phyloP scores from a whole-genome alignment of 2,329 filamentous ascomycete species.

The Dothidotthia symphoricarpi region DNA sequence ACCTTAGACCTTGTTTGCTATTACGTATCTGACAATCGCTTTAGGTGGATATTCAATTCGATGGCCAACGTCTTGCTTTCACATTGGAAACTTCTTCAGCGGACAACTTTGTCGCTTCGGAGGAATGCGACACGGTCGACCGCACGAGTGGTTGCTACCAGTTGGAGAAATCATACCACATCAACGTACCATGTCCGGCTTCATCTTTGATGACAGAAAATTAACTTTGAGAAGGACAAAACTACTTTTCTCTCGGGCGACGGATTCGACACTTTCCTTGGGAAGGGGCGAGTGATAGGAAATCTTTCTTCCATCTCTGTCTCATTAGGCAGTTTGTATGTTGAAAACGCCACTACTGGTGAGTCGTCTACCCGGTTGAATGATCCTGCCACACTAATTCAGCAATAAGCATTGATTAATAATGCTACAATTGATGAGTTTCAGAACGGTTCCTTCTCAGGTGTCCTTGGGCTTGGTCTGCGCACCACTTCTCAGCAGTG shows the following conservation, averaged over 20 bases:
- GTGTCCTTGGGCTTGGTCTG: neutral
- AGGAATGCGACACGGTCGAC: neutral
- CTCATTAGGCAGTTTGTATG: neutral
- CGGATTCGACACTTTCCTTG: neutral
- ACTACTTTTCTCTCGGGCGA: neutral
- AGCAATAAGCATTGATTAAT: neutral
- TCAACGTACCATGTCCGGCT: neutral
- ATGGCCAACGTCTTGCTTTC: neutral
- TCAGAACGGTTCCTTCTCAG: conserved; percentile 1
- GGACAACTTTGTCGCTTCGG: neutral
- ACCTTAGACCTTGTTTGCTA: neutral
- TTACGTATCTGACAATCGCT: neutral
- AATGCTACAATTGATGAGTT: neutral
- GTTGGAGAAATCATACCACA: neutral
- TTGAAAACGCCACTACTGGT: neutral
- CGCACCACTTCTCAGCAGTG: conserved; percentile 1
- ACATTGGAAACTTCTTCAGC: neutral
- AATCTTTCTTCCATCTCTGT: neutral
- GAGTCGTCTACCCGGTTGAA: too few relatives aligned
- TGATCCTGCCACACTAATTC: too few relatives aligned
- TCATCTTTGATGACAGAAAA: neutral
- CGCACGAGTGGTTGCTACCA: neutral
- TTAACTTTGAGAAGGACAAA: neutral
- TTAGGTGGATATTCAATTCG: neutral
- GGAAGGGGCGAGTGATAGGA: neutral